Conservation (phyloP, 2,329 filamentous ascomycete species). For the Colletotrichum liriopes region DNA sequence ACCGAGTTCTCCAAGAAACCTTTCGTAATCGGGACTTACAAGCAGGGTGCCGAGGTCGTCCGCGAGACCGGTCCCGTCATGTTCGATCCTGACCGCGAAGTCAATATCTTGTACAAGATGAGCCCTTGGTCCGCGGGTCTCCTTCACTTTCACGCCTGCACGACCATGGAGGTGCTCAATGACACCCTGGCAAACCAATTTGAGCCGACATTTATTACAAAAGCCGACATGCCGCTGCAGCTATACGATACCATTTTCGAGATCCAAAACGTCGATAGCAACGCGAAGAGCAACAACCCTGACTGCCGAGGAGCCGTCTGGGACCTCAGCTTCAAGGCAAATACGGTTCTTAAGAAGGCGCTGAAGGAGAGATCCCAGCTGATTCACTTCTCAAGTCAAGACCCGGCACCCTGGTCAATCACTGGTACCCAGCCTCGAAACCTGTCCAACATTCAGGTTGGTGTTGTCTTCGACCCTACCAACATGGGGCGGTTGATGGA, state of each 20-base stretch:
- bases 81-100: slow-evolving; percentile 80
- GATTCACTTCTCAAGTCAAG: slow-evolving; percentile 70
- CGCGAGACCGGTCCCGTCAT: slow-evolving; percentile 75
- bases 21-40: slow-evolving; percentile 66
- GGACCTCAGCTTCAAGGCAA: slow-evolving; percentile 70
- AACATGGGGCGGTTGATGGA: slow-evolving; percentile 86
- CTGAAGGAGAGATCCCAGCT: slow-evolving; percentile 82
- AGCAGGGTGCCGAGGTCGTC: slow-evolving; percentile 57
- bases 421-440: slow-evolving; percentile 44
- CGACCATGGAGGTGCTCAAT: slow-evolving; percentile 82
- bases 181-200: slow-evolving; percentile 85
- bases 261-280: slow-evolving; percentile 52
- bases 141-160: slow-evolving; percentile 81
- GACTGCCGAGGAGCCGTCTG: slow-evolving; percentile 62
- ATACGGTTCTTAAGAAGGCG: slow-evolving; percentile 78
- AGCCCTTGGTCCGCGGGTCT: slow-evolving; percentile 84
- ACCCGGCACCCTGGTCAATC: slow-evolving; percentile 62
- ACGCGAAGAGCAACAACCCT: slow-evolving; percentile 46
- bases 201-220: slow-evolving; percentile 84
- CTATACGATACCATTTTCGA: slow-evolving; percentile 67
- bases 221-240: slow-evolving; percentile 68
- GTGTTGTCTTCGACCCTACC: slow-evolving; percentile 80
- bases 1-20: slow-evolving; percentile 81
- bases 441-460: slow-evolving; percentile 68
- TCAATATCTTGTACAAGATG: slow-evolving; percentile 95